A percentile compares a stretch with the other conserved stretches of the same genome.
Evolutionary conservation across 306 rosid genomes (phyloP).

Genomic region (Lagenaria siceraria): DNA sequence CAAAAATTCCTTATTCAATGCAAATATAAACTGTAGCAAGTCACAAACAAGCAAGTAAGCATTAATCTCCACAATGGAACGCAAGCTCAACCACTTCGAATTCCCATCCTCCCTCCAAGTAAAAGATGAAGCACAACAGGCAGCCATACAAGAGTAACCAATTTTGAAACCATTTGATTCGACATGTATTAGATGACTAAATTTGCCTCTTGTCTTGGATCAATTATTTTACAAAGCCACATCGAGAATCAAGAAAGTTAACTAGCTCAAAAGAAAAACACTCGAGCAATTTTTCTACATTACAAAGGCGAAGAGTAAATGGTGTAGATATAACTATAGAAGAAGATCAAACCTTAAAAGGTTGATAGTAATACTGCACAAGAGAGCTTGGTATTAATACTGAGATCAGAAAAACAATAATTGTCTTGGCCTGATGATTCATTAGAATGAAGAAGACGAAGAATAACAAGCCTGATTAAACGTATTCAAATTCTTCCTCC

Average conservation of each 20-base stretch:
- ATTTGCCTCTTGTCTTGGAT: not conserved
- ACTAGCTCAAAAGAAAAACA: not conserved
- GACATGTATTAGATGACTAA: not conserved
- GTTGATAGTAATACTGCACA: constrained; percentile 4
- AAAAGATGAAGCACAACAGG: not conserved
- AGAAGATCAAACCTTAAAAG: not conserved
- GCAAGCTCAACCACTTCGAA: not conserved
- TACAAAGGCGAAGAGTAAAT: not conserved
- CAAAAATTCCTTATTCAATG: not conserved
- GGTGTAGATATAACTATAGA: not conserved
- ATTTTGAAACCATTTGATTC: not conserved
- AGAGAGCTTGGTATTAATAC: not conserved
- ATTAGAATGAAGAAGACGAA: not conserved
- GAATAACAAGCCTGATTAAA: constrained; percentile 12
- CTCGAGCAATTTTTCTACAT: not conserved
- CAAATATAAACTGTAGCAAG: not conserved
- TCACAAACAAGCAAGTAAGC: not conserved
- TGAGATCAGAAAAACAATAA: constrained; percentile 1
- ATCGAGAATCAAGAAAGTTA: not conserved
- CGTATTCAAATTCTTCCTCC: constrained; percentile 76
- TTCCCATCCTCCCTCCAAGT: not conserved
- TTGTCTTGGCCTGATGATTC: not conserved
- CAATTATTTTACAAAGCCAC: constrained; percentile 1
- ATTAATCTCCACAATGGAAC: not conserved
- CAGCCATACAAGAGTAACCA: not conserved